Conservation (phyloP, 331 rosid genomes). For the Arachis monticola region DNA sequence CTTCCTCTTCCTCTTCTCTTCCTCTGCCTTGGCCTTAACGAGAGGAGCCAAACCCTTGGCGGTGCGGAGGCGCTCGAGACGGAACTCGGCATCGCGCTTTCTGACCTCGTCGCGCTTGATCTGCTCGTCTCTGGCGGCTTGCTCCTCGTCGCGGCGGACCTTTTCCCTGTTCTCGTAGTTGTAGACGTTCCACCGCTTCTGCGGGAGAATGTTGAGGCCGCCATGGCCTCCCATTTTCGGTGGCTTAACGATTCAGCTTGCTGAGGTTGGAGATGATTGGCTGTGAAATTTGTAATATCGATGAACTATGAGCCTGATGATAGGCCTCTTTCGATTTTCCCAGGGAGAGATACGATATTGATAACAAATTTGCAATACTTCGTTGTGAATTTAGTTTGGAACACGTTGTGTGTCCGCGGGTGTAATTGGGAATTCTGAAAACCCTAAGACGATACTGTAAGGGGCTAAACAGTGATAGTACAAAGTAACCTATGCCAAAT, state of each 20-base stretch:
- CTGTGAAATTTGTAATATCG: neutral
- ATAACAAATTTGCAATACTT: no score
- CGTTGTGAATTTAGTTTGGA: no score
- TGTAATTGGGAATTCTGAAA: no score
- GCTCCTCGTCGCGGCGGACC: slow-evolving; percentile 83
- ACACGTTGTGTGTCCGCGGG: no score
- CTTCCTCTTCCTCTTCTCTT: neutral
- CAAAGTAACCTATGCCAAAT: no score
- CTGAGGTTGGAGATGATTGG: neutral
- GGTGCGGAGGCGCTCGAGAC: slow-evolving; percentile 74
- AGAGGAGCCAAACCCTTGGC: slow-evolving; percentile 70
- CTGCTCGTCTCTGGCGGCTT: slow-evolving; percentile 93
- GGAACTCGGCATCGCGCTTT: slow-evolving; percentile 78
- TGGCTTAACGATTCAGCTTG: neutral
- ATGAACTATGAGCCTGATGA: neutral
- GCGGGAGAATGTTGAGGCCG: slow-evolving; percentile 92
- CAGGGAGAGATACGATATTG: no score
- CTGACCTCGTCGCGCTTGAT: slow-evolving; percentile 74
- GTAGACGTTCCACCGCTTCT: slow-evolving; percentile 97
- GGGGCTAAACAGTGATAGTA: no score
- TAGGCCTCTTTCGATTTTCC: neutral
- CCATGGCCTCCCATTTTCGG: slow-evolving; percentile 86
- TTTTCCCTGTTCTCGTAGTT: slow-evolving; percentile 88
- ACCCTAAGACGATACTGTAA: no score
- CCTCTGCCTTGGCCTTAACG: neutral